Conservation (phyloP, 352 stramenopile genomes). For the Stramenopiles sp. region DNA sequence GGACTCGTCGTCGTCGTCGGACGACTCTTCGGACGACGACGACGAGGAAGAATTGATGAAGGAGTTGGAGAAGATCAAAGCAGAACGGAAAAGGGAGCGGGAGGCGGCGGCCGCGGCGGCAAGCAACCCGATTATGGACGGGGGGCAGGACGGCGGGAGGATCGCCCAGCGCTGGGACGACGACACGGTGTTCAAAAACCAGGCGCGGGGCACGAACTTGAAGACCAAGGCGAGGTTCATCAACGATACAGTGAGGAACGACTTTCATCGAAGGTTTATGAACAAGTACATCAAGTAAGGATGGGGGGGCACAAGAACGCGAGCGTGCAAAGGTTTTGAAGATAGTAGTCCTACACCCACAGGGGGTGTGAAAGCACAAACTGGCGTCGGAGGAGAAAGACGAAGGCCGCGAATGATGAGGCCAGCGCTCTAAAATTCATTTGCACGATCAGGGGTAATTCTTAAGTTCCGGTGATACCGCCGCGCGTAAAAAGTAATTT, state of each 20-base stretch:
- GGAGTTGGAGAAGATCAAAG: conserved; percentile 92
- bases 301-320: too few relatives aligned
- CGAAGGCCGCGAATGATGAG: too few relatives aligned
- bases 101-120: conserved; percentile 63
- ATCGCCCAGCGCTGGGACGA: conserved; percentile 71
- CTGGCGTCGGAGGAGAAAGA: too few relatives aligned
- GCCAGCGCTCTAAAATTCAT: too few relatives aligned
- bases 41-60: conserved; percentile 87
- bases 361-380: too few relatives aligned
- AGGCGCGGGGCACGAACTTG: conserved; percentile 76
- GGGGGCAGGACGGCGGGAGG: not conserved
- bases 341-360: too few relatives aligned
- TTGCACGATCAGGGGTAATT: too few relatives aligned
- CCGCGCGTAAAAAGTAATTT: too few relatives aligned
- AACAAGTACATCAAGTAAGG: conserved; percentile 77
- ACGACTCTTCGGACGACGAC: conserved; percentile 37
- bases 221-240: conserved; percentile 91
- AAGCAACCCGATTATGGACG: conserved; percentile 21
- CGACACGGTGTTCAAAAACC: conserved; percentile 98
- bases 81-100: conserved; percentile 76
- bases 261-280: conserved; percentile 96
- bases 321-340: too few relatives aligned
- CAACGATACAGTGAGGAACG: conserved; percentile 98
- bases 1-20: conserved; percentile 1
- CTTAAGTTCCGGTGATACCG: too few relatives aligned